Conservation (phyloP, 306 rosid genomes). For the Sicyos edulis region DNA sequence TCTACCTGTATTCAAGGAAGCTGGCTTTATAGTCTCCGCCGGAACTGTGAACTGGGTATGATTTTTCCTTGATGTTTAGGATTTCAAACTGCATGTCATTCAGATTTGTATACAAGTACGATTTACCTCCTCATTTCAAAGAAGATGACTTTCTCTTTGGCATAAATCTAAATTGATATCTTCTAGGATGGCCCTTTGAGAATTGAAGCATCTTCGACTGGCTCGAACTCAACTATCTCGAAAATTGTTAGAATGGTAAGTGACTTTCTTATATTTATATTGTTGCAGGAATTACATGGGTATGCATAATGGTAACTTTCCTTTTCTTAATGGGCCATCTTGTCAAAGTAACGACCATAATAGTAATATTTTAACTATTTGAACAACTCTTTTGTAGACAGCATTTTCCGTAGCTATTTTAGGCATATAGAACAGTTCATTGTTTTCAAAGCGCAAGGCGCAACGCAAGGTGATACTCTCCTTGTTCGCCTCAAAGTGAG, state of each 20-base stretch:
- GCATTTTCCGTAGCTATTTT: background rate
- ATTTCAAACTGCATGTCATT: constrained; percentile 13
- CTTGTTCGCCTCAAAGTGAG: too few relatives aligned
- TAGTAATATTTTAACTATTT: background rate
- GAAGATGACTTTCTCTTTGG: background rate
- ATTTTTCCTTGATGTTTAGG: constrained; percentile 13
- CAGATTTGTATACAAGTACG: constrained; percentile 16
- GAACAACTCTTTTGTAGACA: background rate
- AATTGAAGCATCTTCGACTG: constrained; percentile 93
- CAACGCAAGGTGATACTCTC: too few relatives aligned
- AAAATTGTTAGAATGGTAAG: constrained; percentile 92
- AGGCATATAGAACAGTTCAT: background rate
- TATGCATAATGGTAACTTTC: background rate
- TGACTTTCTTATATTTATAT: constrained; percentile 18
- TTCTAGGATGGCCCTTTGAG: constrained; percentile 96
- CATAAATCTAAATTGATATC: constrained; percentile 21
- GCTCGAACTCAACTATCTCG: constrained; percentile 81
- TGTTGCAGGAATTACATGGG: background rate
- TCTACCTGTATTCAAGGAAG: constrained; percentile 88
- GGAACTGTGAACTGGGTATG: constrained; percentile 95
- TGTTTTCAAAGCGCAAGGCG: too few relatives aligned
- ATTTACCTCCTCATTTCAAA: background rate
- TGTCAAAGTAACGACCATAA: background rate
- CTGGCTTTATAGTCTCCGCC: constrained; percentile 76
- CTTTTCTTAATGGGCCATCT: background rate